Evolutionary conservation across 495 filamentous ascomycete genomes (phyloP).

Genomic region (Daldinia childiae): DNA sequence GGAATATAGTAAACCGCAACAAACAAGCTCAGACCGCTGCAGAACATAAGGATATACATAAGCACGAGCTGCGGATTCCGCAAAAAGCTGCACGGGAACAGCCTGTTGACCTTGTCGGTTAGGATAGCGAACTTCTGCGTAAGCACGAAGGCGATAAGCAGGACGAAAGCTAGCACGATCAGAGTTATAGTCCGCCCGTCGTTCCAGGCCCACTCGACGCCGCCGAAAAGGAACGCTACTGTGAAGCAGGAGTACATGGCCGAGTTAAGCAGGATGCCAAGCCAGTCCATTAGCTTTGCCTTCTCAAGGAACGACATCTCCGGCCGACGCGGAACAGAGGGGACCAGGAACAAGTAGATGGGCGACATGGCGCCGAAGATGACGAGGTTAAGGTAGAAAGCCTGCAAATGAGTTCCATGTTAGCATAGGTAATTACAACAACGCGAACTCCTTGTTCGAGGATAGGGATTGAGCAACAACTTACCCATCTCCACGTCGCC

Average conservation of each 20-base stretch:
- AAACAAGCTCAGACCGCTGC: constrained; percentile 43
- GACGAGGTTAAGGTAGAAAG: constrained; percentile 71
- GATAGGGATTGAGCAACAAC: constrained; percentile 1
- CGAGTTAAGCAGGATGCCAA: constrained; percentile 52
- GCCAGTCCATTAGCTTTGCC: constrained; percentile 50
- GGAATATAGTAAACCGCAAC: constrained; percentile 60
- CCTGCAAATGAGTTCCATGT: constrained; percentile 15
- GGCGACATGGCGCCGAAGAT: constrained; percentile 64
- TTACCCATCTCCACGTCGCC: constrained; percentile 60
- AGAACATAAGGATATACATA: constrained; percentile 14
- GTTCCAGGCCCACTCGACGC: constrained; percentile 49
- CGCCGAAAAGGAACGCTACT: constrained; percentile 62
- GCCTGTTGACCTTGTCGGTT: constrained; percentile 53
- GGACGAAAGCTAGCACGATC: constrained; percentile 55
- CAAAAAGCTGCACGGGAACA: constrained; percentile 62
- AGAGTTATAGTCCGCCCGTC: constrained; percentile 56
- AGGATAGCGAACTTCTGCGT: constrained; percentile 60
- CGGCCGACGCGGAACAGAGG: constrained; percentile 54
- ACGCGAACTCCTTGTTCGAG: background rate
- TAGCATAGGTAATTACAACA: background rate
- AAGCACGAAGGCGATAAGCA: constrained; percentile 56
- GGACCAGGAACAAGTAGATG: constrained; percentile 63
- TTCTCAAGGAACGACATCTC: constrained; percentile 43
- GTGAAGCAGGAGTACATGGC: constrained; percentile 47
- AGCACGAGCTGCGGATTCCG: constrained; percentile 12